Evolutionary conservation across 2,329 filamentous ascomycete species (phyloP), one percentile per base, ranked within the genome.

Genomic region (Fusarium annulatum): DNA sequence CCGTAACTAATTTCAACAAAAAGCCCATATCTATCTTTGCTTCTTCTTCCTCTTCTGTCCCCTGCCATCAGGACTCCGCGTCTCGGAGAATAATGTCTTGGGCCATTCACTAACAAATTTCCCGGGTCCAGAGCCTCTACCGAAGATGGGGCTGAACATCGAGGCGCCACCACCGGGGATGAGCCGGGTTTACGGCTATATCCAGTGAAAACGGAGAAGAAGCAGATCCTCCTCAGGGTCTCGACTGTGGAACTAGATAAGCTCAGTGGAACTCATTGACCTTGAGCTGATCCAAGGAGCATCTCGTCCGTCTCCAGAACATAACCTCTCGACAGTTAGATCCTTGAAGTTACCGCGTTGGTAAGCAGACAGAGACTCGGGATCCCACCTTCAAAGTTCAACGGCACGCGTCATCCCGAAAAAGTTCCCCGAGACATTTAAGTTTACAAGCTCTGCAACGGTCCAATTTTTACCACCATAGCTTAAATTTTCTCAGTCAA

Each of bases 221-320:
- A 42, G 11, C n/a, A 51, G 64, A 69, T 63, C 38, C 33, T 63
- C 38, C 11, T 11, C 66, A 64, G 59, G 63, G 38, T 33, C 23
- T 56, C 7, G 42, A 33, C 14, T 45, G 66, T 69, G 57, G 64
- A 49, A 63, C 64, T 55, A 64, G 64, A 69, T 69, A 69, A 69
- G 49, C 66, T 56, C 33, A 28, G 66, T 69, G 66, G 49, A 63
- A 69, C 64, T 56, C 9, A 12, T 15, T 51, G 46, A 63, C 30
- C 52, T 56, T 16, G 18, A 41, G 9, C 26, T 68, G 64, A 49
- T 49, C 34, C 15, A 23, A 55, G 42, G 64, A 51, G 36, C 26
- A 38, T 30, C 38, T 14, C 9, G 21, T 51, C 57, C 56, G 26
- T 16, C 11, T 49, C 9, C 9, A 33, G 23, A 5, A 10, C 19